These are phyloP conservation scores for Sutorius australiensis DNA, from an alignment of 768 basidiomycete species.

Conservation along the genomic window DNA sequence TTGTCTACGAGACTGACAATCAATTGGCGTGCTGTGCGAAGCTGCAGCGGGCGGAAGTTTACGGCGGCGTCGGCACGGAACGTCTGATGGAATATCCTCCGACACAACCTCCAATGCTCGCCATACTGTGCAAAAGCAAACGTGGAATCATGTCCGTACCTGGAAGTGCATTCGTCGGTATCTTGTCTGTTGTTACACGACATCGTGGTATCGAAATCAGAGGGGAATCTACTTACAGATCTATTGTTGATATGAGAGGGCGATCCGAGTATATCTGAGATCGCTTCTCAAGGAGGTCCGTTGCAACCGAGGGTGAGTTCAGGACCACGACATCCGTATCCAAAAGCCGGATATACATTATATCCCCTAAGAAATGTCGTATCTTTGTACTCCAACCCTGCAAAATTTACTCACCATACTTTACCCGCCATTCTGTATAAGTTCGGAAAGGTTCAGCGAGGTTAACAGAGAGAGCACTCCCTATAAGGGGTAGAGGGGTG, in stretches of 20 bases:
- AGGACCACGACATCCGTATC: slow-evolving; percentile 44
- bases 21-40: slow-evolving; percentile 7
- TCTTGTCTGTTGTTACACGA: background rate
- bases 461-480: slow-evolving; percentile 17
- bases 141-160: slow-evolving; percentile 15
- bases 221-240: slow-evolving; percentile 11
- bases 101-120: slow-evolving; percentile 9
- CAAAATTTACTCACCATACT: slow-evolving; percentile 12
- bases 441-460: slow-evolving; percentile 12
- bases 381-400: background rate
- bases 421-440: slow-evolving; percentile 16
- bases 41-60: slow-evolving; percentile 7
- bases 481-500: slow-evolving; percentile 17
- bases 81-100: slow-evolving; percentile 17
- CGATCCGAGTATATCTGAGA: slow-evolving; percentile 50
- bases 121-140: slow-evolving; percentile 11
- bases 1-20: slow-evolving; percentile 4
- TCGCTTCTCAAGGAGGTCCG: slow-evolving; percentile 46
- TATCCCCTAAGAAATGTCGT: slow-evolving; percentile 30
- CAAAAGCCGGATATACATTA: slow-evolving; percentile 49
- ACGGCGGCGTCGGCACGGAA: slow-evolving; percentile 2
- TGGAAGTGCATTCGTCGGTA: background rate
- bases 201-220: too few relatives aligned
- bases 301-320: slow-evolving; percentile 39
- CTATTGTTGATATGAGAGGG: slow-evolving; percentile 30